Percentiles rank a stretch among this genome's conserved stretches.
Conservation (phyloP, 1,284 basidiomycete genomes). For the Pascua sp. region DNA sequence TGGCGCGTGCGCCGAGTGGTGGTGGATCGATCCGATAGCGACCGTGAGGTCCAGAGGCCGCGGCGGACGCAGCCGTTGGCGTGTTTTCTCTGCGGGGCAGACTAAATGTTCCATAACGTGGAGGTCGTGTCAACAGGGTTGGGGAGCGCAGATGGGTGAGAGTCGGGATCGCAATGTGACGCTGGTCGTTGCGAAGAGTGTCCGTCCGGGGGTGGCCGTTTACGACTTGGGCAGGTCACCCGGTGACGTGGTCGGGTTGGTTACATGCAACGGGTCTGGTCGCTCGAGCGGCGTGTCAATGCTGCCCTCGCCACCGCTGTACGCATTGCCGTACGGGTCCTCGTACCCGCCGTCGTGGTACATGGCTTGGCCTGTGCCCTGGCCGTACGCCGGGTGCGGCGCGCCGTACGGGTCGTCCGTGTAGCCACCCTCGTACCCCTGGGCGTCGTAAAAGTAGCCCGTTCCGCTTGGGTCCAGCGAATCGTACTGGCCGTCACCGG, state of each 20-base stretch:
- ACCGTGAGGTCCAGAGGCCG: no score
- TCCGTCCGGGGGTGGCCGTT: no score
- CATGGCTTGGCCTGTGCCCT: neutral
- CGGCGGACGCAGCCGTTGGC: no score
- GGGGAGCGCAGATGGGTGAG: no score
- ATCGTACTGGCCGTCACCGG: slow-evolving; percentile 4
- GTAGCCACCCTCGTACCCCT: slow-evolving; percentile 2
- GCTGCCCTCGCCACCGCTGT: slow-evolving; percentile 23
- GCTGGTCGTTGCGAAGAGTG: no score
- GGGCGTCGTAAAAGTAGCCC: slow-evolving; percentile 36
- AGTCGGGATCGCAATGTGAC: no score
- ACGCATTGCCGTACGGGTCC: slow-evolving; percentile 22
- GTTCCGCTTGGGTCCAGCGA: slow-evolving; percentile 16
- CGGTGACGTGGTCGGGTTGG: slow-evolving; percentile 7
- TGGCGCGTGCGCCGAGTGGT: no score
- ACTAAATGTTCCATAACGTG: no score
- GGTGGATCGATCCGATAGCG: no score
- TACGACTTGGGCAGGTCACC: no score
- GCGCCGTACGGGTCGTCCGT: neutral
- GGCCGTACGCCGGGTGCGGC: neutral
- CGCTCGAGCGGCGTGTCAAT: slow-evolving; percentile 32
- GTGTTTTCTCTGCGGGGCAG: no score
- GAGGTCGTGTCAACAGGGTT: no score
- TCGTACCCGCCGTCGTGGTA: slow-evolving; percentile 4
- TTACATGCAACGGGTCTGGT: slow-evolving; percentile 28